Evolutionary conservation across 1,284 basidiomycete genomes (phyloP).

Genomic region (Boletus calvinii): DNA sequence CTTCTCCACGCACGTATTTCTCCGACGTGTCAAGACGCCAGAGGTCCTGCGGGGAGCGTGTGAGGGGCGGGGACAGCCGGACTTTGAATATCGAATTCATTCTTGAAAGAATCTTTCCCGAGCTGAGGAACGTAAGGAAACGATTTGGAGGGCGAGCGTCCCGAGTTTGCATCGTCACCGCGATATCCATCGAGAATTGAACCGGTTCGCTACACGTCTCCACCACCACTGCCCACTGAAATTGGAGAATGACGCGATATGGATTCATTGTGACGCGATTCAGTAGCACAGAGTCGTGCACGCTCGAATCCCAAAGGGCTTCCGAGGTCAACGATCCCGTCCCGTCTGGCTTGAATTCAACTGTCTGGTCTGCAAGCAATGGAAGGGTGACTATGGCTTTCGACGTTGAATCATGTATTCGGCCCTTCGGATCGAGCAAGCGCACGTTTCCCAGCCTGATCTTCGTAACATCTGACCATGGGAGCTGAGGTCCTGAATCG

Average conservation of each 20-base stretch:
- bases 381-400: conserved; percentile 69
- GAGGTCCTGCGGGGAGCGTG: conserved; percentile 83
- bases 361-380: conserved; percentile 66
- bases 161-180: conserved; percentile 82
- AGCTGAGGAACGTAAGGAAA: conserved; percentile 72
- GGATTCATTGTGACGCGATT: conserved; percentile 81
- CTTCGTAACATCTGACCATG: conserved; percentile 80
- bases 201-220: conserved; percentile 83
- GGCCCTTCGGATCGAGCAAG: conserved; percentile 81
- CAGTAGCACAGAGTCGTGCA: conserved; percentile 85
- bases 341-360: conserved; percentile 81
- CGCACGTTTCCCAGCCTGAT: conserved; percentile 82
- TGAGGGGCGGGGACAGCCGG: conserved; percentile 79
- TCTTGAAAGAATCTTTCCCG: conserved; percentile 71
- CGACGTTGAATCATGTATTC: conserved; percentile 72
- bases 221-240: conserved; percentile 79
- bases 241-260: conserved; percentile 78
- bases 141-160: conserved; percentile 84
- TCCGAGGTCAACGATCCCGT: conserved; percentile 68
- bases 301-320: conserved; percentile 90
- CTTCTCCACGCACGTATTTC: conserved; percentile 92
- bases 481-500: conserved; percentile 86
- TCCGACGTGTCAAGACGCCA: conserved; percentile 94
- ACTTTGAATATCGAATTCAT: conserved; percentile 82
- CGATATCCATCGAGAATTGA: conserved; percentile 84